A percentile compares a stretch with the other conserved stretches of the same genome.
These are phyloP conservation scores for Angomonas deanei DNA, from an alignment of 208 protist genomes.

Conservation along the genomic window DNA sequence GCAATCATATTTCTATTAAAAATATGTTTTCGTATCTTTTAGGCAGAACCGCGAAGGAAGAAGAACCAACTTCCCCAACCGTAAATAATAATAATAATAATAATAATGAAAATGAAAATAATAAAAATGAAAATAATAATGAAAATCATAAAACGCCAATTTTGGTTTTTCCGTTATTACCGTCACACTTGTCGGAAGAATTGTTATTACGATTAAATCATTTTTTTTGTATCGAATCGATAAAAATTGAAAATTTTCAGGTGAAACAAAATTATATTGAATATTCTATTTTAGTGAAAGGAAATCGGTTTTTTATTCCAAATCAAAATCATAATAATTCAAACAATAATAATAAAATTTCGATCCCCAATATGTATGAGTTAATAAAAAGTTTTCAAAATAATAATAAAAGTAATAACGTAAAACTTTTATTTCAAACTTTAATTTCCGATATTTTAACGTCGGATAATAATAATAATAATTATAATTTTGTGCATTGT, in stretches of 20 bases:
- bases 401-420: not conserved
- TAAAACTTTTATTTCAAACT: too few relatives aligned
- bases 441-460: constrained; percentile 10
- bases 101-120: constrained; percentile 2
- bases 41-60: too few relatives aligned
- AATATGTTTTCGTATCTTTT: too few relatives aligned
- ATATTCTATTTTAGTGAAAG: constrained; percentile 1
- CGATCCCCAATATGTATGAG: too few relatives aligned
- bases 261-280: not conserved
- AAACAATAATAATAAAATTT: constrained; percentile 17
- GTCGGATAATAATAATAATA: not conserved
- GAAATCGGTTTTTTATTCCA: not conserved
- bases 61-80: too few relatives aligned
- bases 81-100: constrained; percentile 1
- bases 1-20: not conserved
- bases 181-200: not conserved
- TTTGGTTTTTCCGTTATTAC: not conserved
- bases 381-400: too few relatives aligned
- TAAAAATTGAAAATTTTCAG: not conserved
- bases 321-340: not conserved
- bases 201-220: not conserved
- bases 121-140: not conserved
- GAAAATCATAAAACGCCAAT: not conserved
- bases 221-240: not conserved
- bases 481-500: not conserved